Conservation (phyloP, 345 rosid species). For the Pistacia atlantica region DNA sequence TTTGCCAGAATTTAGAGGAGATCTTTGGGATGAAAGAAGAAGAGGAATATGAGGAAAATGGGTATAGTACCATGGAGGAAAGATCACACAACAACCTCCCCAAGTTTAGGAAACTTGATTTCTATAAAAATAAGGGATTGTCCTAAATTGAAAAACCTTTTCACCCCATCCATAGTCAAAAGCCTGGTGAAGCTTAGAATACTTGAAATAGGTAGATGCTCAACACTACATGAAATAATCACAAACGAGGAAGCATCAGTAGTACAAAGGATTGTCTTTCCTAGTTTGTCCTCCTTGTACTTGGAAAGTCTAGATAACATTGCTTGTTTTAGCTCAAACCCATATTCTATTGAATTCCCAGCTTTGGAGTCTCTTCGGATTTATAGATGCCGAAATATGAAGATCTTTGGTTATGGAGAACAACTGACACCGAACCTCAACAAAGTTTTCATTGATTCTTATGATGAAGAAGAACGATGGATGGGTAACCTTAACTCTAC, state of each 20-base stretch:
- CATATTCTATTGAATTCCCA: background rate
- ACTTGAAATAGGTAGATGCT: background rate
- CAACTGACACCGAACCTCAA: background rate
- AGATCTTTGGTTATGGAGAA: background rate
- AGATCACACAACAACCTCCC: background rate
- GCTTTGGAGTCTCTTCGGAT: background rate
- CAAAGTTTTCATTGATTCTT: too few species aligned
- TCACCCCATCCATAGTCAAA: background rate
- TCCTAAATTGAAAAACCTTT: background rate
- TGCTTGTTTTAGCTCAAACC: background rate
- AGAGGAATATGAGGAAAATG: too few species aligned
- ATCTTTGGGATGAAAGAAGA: background rate
- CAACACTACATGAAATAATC: background rate
- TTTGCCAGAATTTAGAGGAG: background rate
- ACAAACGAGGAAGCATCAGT: background rate
- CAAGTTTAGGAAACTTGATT: background rate
- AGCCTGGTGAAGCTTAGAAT: background rate
- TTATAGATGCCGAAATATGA: background rate
- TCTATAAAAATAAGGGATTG: background rate
- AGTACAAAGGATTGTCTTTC: background rate
- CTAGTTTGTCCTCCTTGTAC: background rate
- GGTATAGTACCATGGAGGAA: background rate
- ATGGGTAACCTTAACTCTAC: background rate
- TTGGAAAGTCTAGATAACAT: background rate
- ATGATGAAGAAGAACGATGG: background rate